phyloP scores from a whole-genome alignment of 140 eudicot genomes.

The Bidens hawaiensis region DNA sequence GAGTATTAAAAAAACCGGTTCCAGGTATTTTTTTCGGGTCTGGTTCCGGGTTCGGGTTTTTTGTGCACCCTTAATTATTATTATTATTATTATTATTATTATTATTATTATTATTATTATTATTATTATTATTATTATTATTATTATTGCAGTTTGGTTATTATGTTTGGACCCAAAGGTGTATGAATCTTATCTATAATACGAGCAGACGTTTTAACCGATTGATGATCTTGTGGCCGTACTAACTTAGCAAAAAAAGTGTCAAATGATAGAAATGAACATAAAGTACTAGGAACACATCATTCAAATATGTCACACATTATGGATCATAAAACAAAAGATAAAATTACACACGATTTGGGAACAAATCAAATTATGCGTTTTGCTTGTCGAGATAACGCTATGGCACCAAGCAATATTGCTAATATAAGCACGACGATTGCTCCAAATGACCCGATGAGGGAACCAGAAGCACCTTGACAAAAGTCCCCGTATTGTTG shows the following conservation, averaged over 20 bases:
- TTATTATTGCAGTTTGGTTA: constrained; percentile 55
- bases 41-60: too few relatives aligned
- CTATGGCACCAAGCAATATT: constrained; percentile 43
- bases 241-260: constrained; percentile 36
- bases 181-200: constrained; percentile 75
- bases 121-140: too few relatives aligned
- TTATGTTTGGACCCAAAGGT: constrained; percentile 73
- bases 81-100: too few relatives aligned
- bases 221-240: constrained; percentile 70
- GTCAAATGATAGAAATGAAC: constrained; percentile 5
- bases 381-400: constrained; percentile 46
- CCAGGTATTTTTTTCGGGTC: too few relatives aligned
- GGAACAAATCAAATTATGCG: constrained; percentile 7
- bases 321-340: constrained; percentile 7
- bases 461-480: constrained; percentile 43
- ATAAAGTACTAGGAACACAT: constrained; percentile 10
- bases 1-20: too few relatives aligned
- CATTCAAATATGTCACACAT: constrained; percentile 21
- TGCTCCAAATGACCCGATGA: constrained; percentile 53
- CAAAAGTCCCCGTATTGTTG: constrained; percentile 58
- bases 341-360: constrained; percentile 27
- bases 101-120: too few relatives aligned
- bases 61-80: too few relatives aligned
- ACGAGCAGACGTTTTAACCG: constrained; percentile 84
- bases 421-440: constrained; percentile 39